A percentile compares a stretch with the other conserved stretches of the same genome.
These are phyloP conservation scores for Isoetes engelmannii DNA, from an alignment of 83 land plant genomes.

Conservation along the genomic window DNA sequence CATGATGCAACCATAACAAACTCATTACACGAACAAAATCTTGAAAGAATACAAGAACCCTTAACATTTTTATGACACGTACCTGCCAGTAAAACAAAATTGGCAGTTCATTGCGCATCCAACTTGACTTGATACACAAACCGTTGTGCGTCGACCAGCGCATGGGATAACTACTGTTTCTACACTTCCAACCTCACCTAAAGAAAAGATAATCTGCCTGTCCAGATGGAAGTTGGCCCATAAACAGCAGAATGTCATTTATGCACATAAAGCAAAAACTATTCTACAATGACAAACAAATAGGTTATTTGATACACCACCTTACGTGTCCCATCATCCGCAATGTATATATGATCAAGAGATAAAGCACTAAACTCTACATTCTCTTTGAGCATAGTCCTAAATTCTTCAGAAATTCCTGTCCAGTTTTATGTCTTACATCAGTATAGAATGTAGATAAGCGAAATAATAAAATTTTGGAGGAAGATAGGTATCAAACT, in stretches of 20 bases:
- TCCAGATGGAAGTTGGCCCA: constrained; percentile 57
- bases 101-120: constrained; percentile 99
- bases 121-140: constrained; percentile 94
- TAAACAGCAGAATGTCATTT: constrained; percentile 7
- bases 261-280: not conserved
- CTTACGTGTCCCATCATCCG: constrained; percentile 91
- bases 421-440: not conserved
- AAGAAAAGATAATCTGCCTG: constrained; percentile 40
- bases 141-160: constrained; percentile 54
- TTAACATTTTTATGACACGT: not conserved
- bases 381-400: constrained; percentile 38
- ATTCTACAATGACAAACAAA: not conserved
- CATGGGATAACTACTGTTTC: constrained; percentile 91
- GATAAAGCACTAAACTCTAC: constrained; percentile 57
- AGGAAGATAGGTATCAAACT: not conserved
- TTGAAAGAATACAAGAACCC: not conserved
- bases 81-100: constrained; percentile 91
- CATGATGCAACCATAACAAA: constrained; percentile 5
- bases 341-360: constrained; percentile 44
- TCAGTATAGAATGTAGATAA: not conserved
- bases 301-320: constrained; percentile 24
- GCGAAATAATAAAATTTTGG: not conserved
- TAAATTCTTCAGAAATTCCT: constrained; percentile 62
- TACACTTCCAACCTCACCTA: constrained; percentile 28
- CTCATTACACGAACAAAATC: constrained; percentile 9